Percentiles rank a stretch among this genome's conserved stretches.
These are phyloP conservation scores for Stenogyne calaminthoides DNA, from an alignment of 305 asterid species.

Conservation along the genomic window DNA sequence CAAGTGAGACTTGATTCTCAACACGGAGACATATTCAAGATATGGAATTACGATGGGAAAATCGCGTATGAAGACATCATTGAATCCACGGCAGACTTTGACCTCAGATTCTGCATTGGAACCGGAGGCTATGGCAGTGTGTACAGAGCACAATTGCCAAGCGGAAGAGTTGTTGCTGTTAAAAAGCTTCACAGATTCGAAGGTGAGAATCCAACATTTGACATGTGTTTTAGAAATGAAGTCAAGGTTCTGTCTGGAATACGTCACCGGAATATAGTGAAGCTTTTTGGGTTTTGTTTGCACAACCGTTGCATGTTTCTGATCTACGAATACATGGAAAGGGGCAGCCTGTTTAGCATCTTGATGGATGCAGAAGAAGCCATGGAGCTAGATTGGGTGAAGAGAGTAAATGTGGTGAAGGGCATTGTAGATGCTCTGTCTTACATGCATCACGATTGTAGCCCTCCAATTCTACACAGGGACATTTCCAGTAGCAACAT, in stretches of 20 bases:
- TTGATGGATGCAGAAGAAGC: background rate
- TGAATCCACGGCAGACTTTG: background rate
- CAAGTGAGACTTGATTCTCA: background rate
- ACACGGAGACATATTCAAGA: slow-evolving; percentile 26
- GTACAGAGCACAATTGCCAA: background rate
- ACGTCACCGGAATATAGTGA: slow-evolving; percentile 10
- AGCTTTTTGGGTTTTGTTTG: slow-evolving; percentile 14
- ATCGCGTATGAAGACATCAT: background rate
- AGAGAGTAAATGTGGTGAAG: slow-evolving; percentile 9
- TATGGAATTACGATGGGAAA: slow-evolving; percentile 25
- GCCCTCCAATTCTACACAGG: slow-evolving; percentile 35
- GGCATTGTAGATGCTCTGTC: slow-evolving; percentile 31
- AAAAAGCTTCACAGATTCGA: slow-evolving; percentile 30
- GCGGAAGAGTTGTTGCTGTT: slow-evolving; percentile 21
- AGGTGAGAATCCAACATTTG: slow-evolving; percentile 6
- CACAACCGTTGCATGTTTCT: slow-evolving; percentile 3
- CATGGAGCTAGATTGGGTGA: slow-evolving; percentile 16
- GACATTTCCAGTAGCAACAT: slow-evolving; percentile 40
- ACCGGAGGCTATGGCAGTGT: slow-evolving; percentile 27
- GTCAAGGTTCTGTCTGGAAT: background rate
- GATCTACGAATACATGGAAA: background rate
- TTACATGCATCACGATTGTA: slow-evolving; percentile 42
- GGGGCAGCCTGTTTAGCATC: background rate
- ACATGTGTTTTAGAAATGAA: slow-evolving; percentile 17
- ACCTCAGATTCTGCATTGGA: background rate